Evolutionary conservation across 345 rosid genomes (phyloP), one percentile per base, ranked within the genome.

Genomic region (Citrus reticulata): DNA sequence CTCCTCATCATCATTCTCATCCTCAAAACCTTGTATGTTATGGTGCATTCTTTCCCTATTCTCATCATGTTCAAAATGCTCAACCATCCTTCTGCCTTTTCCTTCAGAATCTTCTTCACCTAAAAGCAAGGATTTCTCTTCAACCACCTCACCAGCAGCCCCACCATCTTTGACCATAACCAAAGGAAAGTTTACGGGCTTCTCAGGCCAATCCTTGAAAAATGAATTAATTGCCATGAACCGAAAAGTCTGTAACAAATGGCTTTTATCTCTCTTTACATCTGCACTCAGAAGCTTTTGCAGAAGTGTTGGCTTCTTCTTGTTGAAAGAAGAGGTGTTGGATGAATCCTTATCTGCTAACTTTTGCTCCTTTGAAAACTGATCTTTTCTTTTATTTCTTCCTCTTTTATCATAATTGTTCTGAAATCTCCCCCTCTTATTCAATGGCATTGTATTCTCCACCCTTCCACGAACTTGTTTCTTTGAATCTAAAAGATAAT

Each of bases 221-320:
- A 89, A 92, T 22, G 93, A 82, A 82, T 96, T 96, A 65, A 68
- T 77, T 27, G 83, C 93, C 90, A 96, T 85, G 89, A 94, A 92
- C 79, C 93, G 86, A 51, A 93, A 81, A 49, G 84, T 92, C 85
- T 94, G 99, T 78, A 96, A 79, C 84, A 96, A 79, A 13, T 40
- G 86, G 68, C 37, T 82, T 79, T 92, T 90, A 29, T 93, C 97
- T 88, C 83, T 90, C 89, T 79, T 87, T 79, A 91, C 83, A 68
- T 96, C 98, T 71, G 81, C 82, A 77, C 88, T 83, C 67, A 96
- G 86, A 85, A 96, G 98, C 91, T 89, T 94, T 89, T 90, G 86
- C 84, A 93, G 76, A 84, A 96, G 93, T 13, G 97, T 86, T 25
- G 95, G 92, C 71, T 86, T 72, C 77, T 81, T 89, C 75, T 78